Conservation (phyloP, 1,139 yeast species). For the Magnusiomyces fungicola region DNA sequence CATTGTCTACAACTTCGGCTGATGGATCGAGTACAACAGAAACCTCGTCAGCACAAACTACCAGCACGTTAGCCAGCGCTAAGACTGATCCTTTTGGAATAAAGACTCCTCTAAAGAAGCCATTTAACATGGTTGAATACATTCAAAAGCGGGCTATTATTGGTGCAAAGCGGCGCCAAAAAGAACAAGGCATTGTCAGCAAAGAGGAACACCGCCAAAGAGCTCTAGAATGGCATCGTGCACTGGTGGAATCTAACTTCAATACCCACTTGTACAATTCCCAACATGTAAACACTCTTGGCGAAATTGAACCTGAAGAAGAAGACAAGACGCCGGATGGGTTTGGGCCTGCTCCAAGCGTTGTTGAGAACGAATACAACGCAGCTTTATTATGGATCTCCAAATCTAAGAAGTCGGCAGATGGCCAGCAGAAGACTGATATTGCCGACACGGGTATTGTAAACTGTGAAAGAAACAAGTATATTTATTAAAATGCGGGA, state of each 20-base stretch:
- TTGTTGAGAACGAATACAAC: conserved; percentile 6
- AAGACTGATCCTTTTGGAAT: background rate
- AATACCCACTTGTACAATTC: background rate
- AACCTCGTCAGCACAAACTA: background rate
- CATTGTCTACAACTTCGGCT: background rate
- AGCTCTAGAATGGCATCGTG: background rate
- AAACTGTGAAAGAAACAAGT: conserved; percentile 14
- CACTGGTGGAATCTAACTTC: background rate
- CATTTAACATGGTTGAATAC: background rate
- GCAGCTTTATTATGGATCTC: conserved; percentile 5
- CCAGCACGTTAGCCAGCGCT: background rate
- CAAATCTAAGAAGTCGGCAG: conserved; percentile 1
- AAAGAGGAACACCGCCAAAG: background rate
- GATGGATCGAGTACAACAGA: background rate
- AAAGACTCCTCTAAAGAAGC: background rate
- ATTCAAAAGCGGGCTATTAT: background rate
- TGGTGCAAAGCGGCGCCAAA: background rate
- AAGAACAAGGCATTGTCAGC: background rate
- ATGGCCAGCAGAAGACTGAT: conserved; percentile 10
- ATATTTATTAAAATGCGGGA: conserved; percentile 1
- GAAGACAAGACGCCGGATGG: background rate
- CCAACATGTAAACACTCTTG: background rate
- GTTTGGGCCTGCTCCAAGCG: conserved; percentile 1
- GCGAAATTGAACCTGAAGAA: background rate
- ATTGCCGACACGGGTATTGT: conserved; percentile 17